Evolutionary conservation across 257 asterid species (phyloP), one percentile per base, ranked within the genome.

Genomic region (Fraxinus quadrangulata): DNA sequence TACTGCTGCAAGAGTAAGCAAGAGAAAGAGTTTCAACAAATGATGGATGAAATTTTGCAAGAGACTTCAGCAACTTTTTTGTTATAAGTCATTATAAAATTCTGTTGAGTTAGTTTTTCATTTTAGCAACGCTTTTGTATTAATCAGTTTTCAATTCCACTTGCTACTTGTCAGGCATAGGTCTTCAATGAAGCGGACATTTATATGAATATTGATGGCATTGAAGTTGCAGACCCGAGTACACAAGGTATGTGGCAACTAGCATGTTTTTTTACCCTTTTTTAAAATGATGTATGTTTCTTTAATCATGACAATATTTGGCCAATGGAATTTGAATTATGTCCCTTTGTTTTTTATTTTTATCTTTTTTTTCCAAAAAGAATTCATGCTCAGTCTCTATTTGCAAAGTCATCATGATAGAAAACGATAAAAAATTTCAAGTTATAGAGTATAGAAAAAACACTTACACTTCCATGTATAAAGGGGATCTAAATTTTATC

Each of bases 401-500:
- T 71, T 51, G 82, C 73, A 45, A 72, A 0, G n/a, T 56, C 10
- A 23, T 19, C 16, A n/a, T 33, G 71, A 73, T 71, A 74, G 74
- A 54, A 40, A 40, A 39, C 39, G 65, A 17, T 42, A 11, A 10
- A 49, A 76, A 34, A 63, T n/a, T 67, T 81, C 75, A 26, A 67
- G 69, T 75, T 1, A 54, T 49, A 61, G 83, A 56, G 49, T 67
- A 40, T 42, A 42, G 49, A 30, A 73, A 83, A 54, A 6, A 54
- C 65, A 54, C 65, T 54, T 19, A 54, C 65, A n/a, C 65, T 54
- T 26, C 65, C 65, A 54, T 54, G 76, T 45, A 56, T 28, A 71
- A 77, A 56, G 77, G 36, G 69, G 66, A 59, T 16, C 33, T 73
- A 83, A 74, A 49, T 78, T 73, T 71, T 66, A 75, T 81, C 79